Base-by-base conservation (phyloP, 2,329 filamentous ascomycete genomes). In the Claviceps digitariae region DNA sequence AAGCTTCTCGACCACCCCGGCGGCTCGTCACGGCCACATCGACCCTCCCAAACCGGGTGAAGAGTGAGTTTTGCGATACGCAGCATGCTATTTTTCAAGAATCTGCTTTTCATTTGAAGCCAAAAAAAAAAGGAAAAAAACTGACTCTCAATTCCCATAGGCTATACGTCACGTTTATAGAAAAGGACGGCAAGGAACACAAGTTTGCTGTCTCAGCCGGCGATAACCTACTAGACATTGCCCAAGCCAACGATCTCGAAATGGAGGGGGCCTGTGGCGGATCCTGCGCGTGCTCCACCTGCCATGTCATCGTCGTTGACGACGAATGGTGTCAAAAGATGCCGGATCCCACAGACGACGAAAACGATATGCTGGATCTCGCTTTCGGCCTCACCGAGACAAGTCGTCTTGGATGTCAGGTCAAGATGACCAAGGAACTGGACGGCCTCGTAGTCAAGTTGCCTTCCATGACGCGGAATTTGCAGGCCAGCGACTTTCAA, bases 261-360 rank as follows among this genome's bases (percentile, higher is more conserved):
- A 97, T 98, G 91, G 93, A 98, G 75, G 90, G 93, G 57, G 93
- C 93, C 13, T 98, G 93, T 65, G 93, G 93, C 60, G 93, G 90
- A 23, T 93, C 87, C 36, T 95, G 90, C 70, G 90, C 90, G 52
- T 95, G 90, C 72, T 93, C 87, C 54, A 95, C 90, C 6, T 95
- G 90, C 72, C 90, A 95, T 71, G 84, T 95, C 54, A 90, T 95
- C 57, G 86, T 95, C 40, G 70, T 80, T 55, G 82, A 86, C 63
- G 81, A 87, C 46, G 78, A 79, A 4, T 78, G 82, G 69, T 91
- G 86, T 71, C 86, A 91, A 60, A 81, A 79, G 69, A 89, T 90
- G 74, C 78, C 82, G 60, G 85, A 88, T 67, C 83, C 85, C 43
- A 82, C 84, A 57, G 85, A 89, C 63, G 85, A 89, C 65, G 85